Evolutionary conservation across 257 asterid genomes (phyloP), one percentile per base, ranked within the genome.

Genomic region (Thymus mandschuricus): DNA sequence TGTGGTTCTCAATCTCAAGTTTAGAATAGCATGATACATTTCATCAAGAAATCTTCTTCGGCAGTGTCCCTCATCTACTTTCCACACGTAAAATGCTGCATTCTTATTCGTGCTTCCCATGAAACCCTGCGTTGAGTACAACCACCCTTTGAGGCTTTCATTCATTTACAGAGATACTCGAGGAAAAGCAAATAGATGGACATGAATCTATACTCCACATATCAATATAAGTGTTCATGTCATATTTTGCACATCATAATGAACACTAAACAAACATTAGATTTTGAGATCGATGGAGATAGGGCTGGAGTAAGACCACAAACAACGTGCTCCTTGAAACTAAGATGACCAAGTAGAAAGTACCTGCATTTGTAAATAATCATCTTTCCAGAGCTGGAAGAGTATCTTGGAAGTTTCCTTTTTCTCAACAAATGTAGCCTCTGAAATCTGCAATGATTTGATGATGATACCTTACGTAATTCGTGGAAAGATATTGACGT

Each of bases 21-120:
- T 94, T 65, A 94, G 78, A 43, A 89, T 88, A 75, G 96, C 91
- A 60, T 91, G 97, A 84, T 85, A 89, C 94, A 91, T 86, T 72
- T 94, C 97, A 67, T 94, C 96, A 30, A 91, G 86, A 78, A 94
- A 84, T 43, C 64, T 83, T 33, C 28, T 63, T 73, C 75, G 64
- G n/a, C 84, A 82, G 34, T 82, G 41, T 71, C 72, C 71, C 68
- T 78, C 86, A 27, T 84, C 76, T 49, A 88, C 78, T 80, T 50
- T 87, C 96, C 97, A 94, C 72, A 84, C 68, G 72, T 78, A 35
- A 59, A 79, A 81, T 13, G 54, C 62, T 3, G 81, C 33, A 62
- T 67, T 85, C 81, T 43, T 83, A 6, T n/a, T 57, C 66, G 68
- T 88, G 41, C 40, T 63, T 10, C 81, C 33, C 35, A 48, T 8